A percentile compares a stretch with the other conserved stretches of the same genome.
These are phyloP conservation scores for Solanum lignicaule DNA, from an alignment of 257 asterid species.

Conservation along the genomic window DNA sequence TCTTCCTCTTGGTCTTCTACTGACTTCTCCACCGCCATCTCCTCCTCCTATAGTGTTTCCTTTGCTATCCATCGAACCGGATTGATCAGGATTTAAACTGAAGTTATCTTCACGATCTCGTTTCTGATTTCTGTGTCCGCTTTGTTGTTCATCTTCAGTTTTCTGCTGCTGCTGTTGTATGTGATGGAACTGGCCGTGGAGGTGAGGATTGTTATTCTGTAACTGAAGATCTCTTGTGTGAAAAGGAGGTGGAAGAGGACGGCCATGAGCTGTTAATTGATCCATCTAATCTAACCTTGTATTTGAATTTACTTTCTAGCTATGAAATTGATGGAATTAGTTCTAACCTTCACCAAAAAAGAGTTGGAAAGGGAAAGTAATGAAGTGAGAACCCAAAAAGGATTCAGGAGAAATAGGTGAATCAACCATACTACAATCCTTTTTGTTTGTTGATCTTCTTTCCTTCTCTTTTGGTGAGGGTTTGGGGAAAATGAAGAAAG, in stretches of 20 bases:
- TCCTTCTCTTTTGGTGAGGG: slow-evolving; percentile 10
- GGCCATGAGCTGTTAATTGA: slow-evolving; percentile 67
- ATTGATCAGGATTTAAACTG: slow-evolving; percentile 1
- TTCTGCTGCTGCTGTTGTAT: slow-evolving; percentile 21
- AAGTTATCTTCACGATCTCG: slow-evolving; percentile 40
- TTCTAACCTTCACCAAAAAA: slow-evolving; percentile 19
- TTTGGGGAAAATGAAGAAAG: not conserved
- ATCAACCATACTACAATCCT: not conserved
- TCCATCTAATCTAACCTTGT: slow-evolving; percentile 43
- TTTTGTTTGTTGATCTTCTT: not conserved
- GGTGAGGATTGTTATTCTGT: slow-evolving; percentile 16
- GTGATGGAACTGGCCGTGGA: slow-evolving; percentile 38
- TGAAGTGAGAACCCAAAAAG: slow-evolving; percentile 19
- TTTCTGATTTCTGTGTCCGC: slow-evolving; percentile 21
- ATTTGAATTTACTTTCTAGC: not conserved
- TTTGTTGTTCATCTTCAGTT: slow-evolving; percentile 47
- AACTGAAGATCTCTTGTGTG: slow-evolving; percentile 62
- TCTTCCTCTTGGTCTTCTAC: slow-evolving; percentile 69
- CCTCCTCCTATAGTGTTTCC: slow-evolving; percentile 4
- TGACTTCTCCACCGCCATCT: slow-evolving; percentile 19
- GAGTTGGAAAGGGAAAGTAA: slow-evolving; percentile 6
- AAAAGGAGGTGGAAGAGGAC: slow-evolving; percentile 79
- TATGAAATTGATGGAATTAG: not conserved
- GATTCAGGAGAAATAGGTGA: slow-evolving; percentile 9
- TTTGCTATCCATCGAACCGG: not conserved